phyloP scores from a whole-genome alignment of 176 grass and related monocot species.

The Aegilops umbellulata region DNA sequence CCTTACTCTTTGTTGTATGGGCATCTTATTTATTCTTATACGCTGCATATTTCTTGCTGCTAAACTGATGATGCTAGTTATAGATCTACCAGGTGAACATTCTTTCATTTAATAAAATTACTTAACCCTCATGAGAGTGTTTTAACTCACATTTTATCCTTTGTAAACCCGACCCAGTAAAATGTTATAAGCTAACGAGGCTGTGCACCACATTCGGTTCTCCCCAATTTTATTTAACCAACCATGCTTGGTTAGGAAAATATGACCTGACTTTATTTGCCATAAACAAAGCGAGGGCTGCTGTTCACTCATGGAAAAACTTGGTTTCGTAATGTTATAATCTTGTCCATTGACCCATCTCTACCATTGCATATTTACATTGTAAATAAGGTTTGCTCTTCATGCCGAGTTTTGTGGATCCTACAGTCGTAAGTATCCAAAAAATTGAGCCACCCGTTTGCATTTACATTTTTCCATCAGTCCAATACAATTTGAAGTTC shows the following conservation, averaged over 20 bases:
- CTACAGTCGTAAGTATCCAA: neutral
- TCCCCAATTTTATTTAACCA: neutral
- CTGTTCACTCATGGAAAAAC: neutral
- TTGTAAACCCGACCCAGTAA: neutral
- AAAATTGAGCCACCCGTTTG: neutral
- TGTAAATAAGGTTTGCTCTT: neutral
- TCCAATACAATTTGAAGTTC: conserved; percentile 1
- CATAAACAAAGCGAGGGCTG: neutral
- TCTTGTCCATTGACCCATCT: neutral
- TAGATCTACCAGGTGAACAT: neutral
- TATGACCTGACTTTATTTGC: neutral
- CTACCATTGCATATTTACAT: neutral
- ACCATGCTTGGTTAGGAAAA: neutral
- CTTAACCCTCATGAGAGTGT: neutral
- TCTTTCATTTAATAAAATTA: neutral
- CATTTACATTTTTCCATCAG: neutral
- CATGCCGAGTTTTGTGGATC: neutral
- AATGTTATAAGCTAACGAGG: neutral
- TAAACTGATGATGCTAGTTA: neutral
- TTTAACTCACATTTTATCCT: neutral
- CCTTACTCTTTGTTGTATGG: neutral
- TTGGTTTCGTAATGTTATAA: neutral
- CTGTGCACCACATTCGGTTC: neutral
- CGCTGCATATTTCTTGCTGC: neutral
- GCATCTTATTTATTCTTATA: conserved; percentile 13